Conservation (phyloP, 2,329 filamentous ascomycete genomes). For the Alternaria consortialis region DNA sequence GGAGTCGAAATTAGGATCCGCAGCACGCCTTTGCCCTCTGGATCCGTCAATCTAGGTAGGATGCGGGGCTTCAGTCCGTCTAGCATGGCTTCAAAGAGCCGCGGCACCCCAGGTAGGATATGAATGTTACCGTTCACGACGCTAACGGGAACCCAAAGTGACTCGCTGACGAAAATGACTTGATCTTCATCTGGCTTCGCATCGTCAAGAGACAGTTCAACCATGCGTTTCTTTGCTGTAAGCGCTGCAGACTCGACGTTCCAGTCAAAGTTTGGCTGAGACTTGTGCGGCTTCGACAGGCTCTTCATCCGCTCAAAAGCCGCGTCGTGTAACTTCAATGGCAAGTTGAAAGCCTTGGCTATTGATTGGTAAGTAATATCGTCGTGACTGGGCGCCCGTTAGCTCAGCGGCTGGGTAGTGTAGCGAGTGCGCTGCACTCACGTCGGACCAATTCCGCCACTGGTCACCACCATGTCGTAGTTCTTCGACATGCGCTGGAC, state of each 20-base stretch:
- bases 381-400: constrained; percentile 73
- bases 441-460: constrained; percentile 95
- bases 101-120: constrained; percentile 89
- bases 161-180: constrained; percentile 78
- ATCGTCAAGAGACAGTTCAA: constrained; percentile 81
- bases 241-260: constrained; percentile 79
- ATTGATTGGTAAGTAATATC: constrained; percentile 97
- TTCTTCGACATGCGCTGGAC: constrained; percentile 83
- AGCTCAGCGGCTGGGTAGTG: constrained; percentile 27
- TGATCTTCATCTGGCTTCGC: constrained; percentile 72
- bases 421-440: constrained; percentile 57
- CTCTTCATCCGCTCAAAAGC: constrained; percentile 84
- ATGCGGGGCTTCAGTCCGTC: constrained; percentile 77
- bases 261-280: constrained; percentile 82
- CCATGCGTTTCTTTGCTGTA: constrained; percentile 88
- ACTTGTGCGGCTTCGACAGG: constrained; percentile 76
- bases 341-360: constrained; percentile 83
- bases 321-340: constrained; percentile 78
- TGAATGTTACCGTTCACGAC: constrained; percentile 94
- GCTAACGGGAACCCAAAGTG: constrained; percentile 88
- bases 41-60: constrained; percentile 76
- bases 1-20: constrained; percentile 88
- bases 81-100: constrained; percentile 81
- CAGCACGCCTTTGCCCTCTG: constrained; percentile 80
- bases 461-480: constrained; percentile 96